phyloP scores from a whole-genome alignment of 257 asterid genomes.

The Petrea volubilis region DNA sequence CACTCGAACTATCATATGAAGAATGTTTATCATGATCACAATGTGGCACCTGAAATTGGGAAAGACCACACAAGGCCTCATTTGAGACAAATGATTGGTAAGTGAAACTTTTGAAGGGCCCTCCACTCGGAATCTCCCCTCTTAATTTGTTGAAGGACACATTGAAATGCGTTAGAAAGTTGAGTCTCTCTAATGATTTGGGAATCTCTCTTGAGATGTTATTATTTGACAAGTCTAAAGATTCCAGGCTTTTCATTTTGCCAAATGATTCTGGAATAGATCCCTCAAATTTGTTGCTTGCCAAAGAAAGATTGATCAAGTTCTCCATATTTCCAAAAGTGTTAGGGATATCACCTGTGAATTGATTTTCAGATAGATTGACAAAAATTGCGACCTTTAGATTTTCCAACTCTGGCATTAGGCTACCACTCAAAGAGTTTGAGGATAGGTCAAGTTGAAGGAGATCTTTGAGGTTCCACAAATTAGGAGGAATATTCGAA shows the following conservation, averaged over 20 bases:
- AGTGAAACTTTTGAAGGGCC: constrained; percentile 23
- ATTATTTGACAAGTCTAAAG: constrained; percentile 23
- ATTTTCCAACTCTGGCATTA: constrained; percentile 6
- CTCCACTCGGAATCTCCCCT: too few relatives aligned
- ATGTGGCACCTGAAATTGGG: constrained; percentile 11
- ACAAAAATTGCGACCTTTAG: constrained; percentile 11
- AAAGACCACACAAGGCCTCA: constrained; percentile 29
- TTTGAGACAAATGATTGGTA: constrained; percentile 16
- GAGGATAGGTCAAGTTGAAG: constrained; percentile 10
- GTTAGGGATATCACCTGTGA: constrained; percentile 20
- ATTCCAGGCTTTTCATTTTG: constrained; percentile 17
- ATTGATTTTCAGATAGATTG: constrained; percentile 17
- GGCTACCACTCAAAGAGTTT: constrained; percentile 24
- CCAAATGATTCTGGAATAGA: constrained; percentile 24
- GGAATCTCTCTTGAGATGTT: constrained; percentile 22
- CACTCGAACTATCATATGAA: too few relatives aligned
- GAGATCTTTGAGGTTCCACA: constrained; percentile 28
- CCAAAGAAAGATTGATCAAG: constrained; percentile 22
- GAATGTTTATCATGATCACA: too few relatives aligned
- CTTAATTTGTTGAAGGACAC: too few relatives aligned
- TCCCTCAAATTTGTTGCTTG: constrained; percentile 19
- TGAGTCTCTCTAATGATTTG: too few relatives aligned
- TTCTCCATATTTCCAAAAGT: not conserved
- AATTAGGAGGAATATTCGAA: not conserved
- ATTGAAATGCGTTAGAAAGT: too few relatives aligned